Percentiles rank a stretch among this genome's conserved stretches.
phyloP scores from a whole-genome alignment of 2,329 filamentous ascomycete species.

The Exophiala oligosperma region DNA sequence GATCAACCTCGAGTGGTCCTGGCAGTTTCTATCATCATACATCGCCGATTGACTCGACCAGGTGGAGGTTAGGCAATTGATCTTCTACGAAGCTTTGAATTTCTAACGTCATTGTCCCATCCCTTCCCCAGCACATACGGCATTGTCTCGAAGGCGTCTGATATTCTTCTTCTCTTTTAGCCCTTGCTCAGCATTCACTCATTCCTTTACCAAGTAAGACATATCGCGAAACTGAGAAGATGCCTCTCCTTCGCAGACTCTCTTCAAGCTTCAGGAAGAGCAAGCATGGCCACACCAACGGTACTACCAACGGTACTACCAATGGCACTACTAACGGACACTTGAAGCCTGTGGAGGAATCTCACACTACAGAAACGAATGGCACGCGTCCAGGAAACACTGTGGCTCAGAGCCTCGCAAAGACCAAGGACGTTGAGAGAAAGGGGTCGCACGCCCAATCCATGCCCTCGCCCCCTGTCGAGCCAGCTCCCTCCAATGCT shows the following conservation, averaged over 20 bases:
- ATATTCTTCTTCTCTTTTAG: neutral
- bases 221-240: neutral
- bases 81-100: too few species aligned
- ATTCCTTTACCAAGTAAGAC: neutral
- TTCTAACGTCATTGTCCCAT: too few species aligned
- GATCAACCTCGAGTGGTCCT: too few species aligned
- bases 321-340: neutral
- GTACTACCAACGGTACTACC: neutral
- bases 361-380: constrained; percentile 14
- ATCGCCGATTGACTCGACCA: too few species aligned
- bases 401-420: constrained; percentile 17
- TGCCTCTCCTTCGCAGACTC: constrained; percentile 15
- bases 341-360: constrained; percentile 20
- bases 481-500: constrained; percentile 20
- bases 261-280: constrained; percentile 18
- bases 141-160: too few species aligned
- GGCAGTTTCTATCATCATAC: too few species aligned
- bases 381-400: constrained; percentile 9
- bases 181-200: neutral
- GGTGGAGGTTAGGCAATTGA: too few species aligned
- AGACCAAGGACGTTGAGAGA: constrained; percentile 15
- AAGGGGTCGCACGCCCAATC: constrained; percentile 4
- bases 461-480: neutral
- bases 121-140: too few species aligned
- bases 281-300: neutral